Base-by-base conservation (phyloP, 2,329 filamentous ascomycete genomes). In the Sarocladium kiliense region DNA sequence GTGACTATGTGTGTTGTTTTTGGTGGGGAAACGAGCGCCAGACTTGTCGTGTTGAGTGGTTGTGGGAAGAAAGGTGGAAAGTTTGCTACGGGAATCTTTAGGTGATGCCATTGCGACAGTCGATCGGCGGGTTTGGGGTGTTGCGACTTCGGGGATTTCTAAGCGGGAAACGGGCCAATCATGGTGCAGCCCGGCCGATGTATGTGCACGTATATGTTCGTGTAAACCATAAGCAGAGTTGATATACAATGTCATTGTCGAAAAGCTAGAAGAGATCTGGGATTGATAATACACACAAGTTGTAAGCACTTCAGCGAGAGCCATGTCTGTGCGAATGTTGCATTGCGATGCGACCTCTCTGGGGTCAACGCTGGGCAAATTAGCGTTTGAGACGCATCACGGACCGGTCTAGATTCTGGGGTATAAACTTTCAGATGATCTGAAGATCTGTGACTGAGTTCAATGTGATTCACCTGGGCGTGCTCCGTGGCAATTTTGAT, bases 121-220 rank as follows among this genome's bases (percentile, higher is more conserved):
- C 27, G 30, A 51, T 36, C 27, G 16, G 11, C 11, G n/a, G 44
- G 39, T 27, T 44, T 6, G 39, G 25, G 47, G 25, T 23, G 26
- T 21, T 27, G 27, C 27, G 47, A 51, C 61, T 62, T 59, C 54
- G 47, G 55, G 56, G 60, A 67, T 67, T 67, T 67, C 64, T 67
- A 66, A 67, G 65, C 64, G 56, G 36, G 16, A 23, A 26, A 57
- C 59, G 63, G 63, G 64, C 65, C 65, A 67, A 67, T 67, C 64
- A 63, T 55, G 45, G 42, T 12, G 18, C 42, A 9, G 42, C 18
- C n/a, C n/a, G n/a, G 37, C 37, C 10, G 37, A n/a, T 41, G 9
- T 12, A 41, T 7, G 37, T 41, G 37, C n/a, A 9, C 7, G 9
- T 14, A 34, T 34, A 14, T 34, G 30, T 34, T 14, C 30, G 30